Base-by-base conservation (phyloP, 2,329 filamentous ascomycete species). In the Elsinoe batatas region DNA sequence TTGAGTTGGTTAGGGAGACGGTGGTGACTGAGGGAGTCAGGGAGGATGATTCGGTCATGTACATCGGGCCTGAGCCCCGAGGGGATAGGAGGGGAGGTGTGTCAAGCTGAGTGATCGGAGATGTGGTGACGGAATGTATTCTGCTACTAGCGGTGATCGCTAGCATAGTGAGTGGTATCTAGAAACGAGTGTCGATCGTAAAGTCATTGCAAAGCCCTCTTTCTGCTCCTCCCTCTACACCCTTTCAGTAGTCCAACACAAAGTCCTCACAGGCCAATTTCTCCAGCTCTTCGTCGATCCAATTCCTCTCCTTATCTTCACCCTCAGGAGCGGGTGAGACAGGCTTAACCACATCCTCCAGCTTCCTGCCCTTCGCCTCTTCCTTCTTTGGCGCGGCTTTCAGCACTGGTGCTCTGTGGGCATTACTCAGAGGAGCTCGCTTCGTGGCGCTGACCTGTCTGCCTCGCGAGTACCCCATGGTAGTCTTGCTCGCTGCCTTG, bases 401-500 rank as follows among this genome's bases (percentile, higher is more conserved):
- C 38, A 55, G 13, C 32, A 55, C 53, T 6, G 20, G 20, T 10
- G 53, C 53, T 7, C 53, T 40, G 32, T 55, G 53, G 11, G 53
- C 53, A 33, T 46, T 55, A 7, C 61, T 58, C 1, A 67, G 58
- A 4, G 66, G 65, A 7, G 58, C 58, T 10, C 65, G 61, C 3
- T 76, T 60, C 22, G 67, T 67, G 6, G 69, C 68, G 17, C 75
- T 75, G 2, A 76, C 72, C 10, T 74, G 72, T 33, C 88, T 81
- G 33, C 91, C 90, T 68, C 86, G 88, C 56, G 81, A 87, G 67
- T 95, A 95, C 13, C 91, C 91, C 40, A 95, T 78, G 0, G 90
- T 95, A 56, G 82, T 91, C 60, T 84, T 82, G 1, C 90, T 95
- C 5, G 82, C 83, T 5, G 80, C 80, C 18, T 80, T 77, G 1